Evolutionary conservation across 139 green algal species (phyloP).

Genomic region (Chlamydomonas incerta): DNA sequence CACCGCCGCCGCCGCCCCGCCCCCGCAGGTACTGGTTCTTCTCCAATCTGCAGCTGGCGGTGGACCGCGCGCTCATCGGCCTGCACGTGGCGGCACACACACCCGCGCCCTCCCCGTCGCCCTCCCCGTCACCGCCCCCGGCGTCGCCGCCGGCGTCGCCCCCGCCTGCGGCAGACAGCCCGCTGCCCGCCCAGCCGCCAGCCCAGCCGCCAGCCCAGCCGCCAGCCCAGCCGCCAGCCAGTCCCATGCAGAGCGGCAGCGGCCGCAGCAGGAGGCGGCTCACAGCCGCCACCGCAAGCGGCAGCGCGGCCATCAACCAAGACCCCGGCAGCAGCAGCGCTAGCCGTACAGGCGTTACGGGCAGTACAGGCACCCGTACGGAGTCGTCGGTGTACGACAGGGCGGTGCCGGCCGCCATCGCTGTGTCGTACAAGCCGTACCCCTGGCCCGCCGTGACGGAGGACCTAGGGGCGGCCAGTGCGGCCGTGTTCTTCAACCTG

Average conservation of each 20-base stretch:
- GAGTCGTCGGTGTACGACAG: neutral
- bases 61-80: constrained; percentile 68
- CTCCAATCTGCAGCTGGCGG: constrained; percentile 71
- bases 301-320: no score
- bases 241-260: no score
- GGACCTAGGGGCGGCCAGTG: constrained; percentile 66
- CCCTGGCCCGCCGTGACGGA: constrained; percentile 75
- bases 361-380: neutral
- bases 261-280: no score
- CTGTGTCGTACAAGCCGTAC: constrained; percentile 73
- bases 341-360: no score
- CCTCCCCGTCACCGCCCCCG: neutral
- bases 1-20: neutral
- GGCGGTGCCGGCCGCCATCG: constrained; percentile 17
- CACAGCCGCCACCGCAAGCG: no score
- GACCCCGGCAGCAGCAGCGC: no score
- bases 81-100: constrained; percentile 28
- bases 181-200: no score
- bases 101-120: neutral
- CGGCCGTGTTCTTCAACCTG: constrained; percentile 81
- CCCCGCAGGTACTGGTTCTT: constrained; percentile 83
- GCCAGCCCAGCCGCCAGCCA: neutral
- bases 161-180: no score
- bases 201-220: no score
- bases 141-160: neutral